Base-by-base conservation (phyloP, 202 grass and related monocot genomes). In the Setaria italica region DNA sequence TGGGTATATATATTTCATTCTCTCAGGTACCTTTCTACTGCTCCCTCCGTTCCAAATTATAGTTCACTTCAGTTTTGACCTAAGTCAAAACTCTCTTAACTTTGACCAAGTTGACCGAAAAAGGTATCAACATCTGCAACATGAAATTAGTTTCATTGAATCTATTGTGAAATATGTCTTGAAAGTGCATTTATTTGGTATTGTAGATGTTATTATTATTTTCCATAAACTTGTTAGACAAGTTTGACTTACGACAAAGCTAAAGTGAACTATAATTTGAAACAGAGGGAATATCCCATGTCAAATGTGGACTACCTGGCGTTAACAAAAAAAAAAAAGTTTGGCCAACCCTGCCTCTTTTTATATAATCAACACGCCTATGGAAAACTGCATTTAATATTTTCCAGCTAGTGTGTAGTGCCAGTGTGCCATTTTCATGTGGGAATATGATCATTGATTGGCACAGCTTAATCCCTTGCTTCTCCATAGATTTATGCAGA, bases 311-410 rank as follows among this genome's bases (percentile, higher is more conserved):
- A 4, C 43, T 48, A 50, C 21, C 70, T 29, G 1, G 70, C 21
- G 5, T 29, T 1, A 71, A 72, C 30, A 41, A 41, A 47, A 72
- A 72, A 72, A 72, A 46, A 48, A 30, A 50, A 19, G 14, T 35
- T 74, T 34, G 29, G 46, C 8, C 29, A 35, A 48, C 25, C 46
- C 2, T 72, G 69, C 46, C 21, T 72, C 69, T 72, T 16, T 21
- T 47, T 72, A 49, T 43, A 48, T 49, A 48, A 72, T 49, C 69
- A 72, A 30, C 11, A 49, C 2, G 2, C 45, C 79, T 47, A 80
- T 47, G 34, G 70, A 90, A 87, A 77, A 80, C 29, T 80, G 62
- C 53, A 87, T 19, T 17, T 15, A 84, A 70, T 48, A 63, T 77
- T 60, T 49, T 81, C 48, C 51, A 76, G 20, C 39, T 29, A 43